Base-by-base conservation (phyloP, 2,329 filamentous ascomycete genomes). In the Coniella vitis region DNA sequence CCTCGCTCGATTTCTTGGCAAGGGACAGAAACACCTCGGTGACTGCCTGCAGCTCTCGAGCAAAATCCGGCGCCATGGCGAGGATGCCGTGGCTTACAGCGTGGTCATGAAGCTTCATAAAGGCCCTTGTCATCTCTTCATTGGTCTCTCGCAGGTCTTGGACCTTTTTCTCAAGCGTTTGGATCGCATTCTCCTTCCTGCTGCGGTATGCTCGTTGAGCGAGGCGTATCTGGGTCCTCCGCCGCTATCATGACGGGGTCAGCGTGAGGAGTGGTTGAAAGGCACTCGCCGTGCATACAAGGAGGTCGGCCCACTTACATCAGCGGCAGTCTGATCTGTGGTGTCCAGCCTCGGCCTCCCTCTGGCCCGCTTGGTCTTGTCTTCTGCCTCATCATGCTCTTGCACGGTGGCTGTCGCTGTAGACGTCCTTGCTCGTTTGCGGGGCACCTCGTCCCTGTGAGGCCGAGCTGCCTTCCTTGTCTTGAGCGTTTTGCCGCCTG, bases 161-260 rank as follows among this genome's bases (percentile, higher is more conserved):
- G 21, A 91, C 86, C 53, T 83, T 76, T 47, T 79, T 75, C 61
- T 89, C 84, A 10, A 95, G 73, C 1, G 79, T 80, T 22, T 80
- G 76, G 48, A 95, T 91, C 4, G 86, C 86, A 19, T 78, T 84
- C 61, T 95, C 90, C 66, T 95, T 95, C 45, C 90, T 83, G 59
- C 86, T 81, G 14, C 90, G 81, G 61, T 95, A 95, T 1, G 88
- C 88, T 56, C 89, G 75, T 64, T 95, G 90, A 2, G 90, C 90
- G 47, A 91, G 76, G 20, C 90, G 83, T 55, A 95, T 93, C 63
- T 95, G 90, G 4, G 87, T 91, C 47, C 90, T 79, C 45, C 90
- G 84, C 54, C 88, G 84, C 86, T 67, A 49, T 35, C n/a, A n/a
- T n/a, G n/a, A n/a, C n/a, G n/a, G 25, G 17, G 14, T 14, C 17